These are phyloP conservation scores for Trapa incisa DNA, from an alignment of 345 rosid species.

Conservation along the genomic window DNA sequence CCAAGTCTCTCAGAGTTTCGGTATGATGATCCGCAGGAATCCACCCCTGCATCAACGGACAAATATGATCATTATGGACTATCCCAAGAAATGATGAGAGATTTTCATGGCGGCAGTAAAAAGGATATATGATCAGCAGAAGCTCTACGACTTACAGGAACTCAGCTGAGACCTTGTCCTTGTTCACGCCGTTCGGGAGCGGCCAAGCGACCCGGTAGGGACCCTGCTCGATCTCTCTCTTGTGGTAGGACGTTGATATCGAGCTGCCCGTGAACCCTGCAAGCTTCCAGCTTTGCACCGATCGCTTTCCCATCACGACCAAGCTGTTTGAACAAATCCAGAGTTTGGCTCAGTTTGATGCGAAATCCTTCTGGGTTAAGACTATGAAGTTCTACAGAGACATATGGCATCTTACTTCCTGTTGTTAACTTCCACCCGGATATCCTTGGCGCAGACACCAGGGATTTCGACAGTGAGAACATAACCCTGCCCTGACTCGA, in stretches of 20 bases:
- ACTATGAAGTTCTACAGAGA: neutral
- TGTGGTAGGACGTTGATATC: conserved; percentile 28
- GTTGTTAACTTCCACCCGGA: conserved; percentile 64
- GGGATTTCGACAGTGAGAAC: conserved; percentile 57
- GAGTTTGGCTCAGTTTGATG: neutral
- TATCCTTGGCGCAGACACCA: conserved; percentile 45
- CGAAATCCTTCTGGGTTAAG: neutral
- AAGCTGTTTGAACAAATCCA: conserved; percentile 27
- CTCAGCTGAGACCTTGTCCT: conserved; percentile 51
- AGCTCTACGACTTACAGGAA: conserved; percentile 42
- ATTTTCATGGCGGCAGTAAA: too few relatives aligned
- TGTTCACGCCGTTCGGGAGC: conserved; percentile 49
- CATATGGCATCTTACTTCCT: conserved; percentile 23
- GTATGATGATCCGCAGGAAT: neutral
- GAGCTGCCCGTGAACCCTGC: conserved; percentile 17
- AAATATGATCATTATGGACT: too few relatives aligned
- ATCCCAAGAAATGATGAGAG: too few relatives aligned
- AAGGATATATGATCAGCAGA: neutral
- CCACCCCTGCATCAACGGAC: conserved; percentile 4
- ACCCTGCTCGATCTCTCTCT: conserved; percentile 44
- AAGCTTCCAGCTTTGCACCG: conserved; percentile 16
- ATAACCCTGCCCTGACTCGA: conserved; percentile 35
- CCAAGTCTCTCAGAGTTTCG: conserved; percentile 4
- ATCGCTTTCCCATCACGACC: conserved; percentile 41
- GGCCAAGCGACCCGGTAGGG: conserved; percentile 59